Evolutionary conservation across 2,329 filamentous ascomycete species (phyloP), one percentile per base, ranked within the genome.

Genomic region (Colletotrichum abscissum): DNA sequence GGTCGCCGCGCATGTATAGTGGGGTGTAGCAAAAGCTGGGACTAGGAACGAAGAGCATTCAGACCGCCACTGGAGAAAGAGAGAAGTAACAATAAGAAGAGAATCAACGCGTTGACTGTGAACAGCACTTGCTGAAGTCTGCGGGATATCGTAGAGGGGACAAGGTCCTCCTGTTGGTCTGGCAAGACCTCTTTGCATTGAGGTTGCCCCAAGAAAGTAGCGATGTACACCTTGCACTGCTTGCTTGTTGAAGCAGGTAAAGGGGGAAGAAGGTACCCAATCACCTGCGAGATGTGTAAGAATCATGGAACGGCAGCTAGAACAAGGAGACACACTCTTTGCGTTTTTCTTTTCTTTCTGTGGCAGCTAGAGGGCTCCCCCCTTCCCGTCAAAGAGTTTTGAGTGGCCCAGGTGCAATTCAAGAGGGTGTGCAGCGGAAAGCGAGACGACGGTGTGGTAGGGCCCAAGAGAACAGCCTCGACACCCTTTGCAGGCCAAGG

Each of bases 361-460:
- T 30, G 5, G 26, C 38, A 57, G 35, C 28, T n/a, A 9, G 42
- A 46, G 42, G 54, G 19, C 16, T n/a, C 24, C 46, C 42, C 63
- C 22, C 30, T 60, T 38, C 46, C 42, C 22, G 63, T 46, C 19
- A 24, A 71, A 67, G 42, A 26, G 38, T n/a, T 63, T 63, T 67
- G n/a, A 46, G 26, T 67, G 63, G 68, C 42, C 22, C 28, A 16
- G 7, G 22, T 55, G 30, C 30, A 26, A 38, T 59, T 22, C 63
- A 56, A 60, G 42, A 55, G 63, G 68, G 68, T 70, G 68, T 70
- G 68, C n/a, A 60, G 24, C 24, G 54, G 57, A 63, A 58, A 69
- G 54, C 49, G 69, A 71, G 56, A 64, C 59, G 55, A 66, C 46
- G 46, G 66, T 9, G 35, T 46, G 42, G 54, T 46, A 64, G 62